These are phyloP conservation scores for Bryoglossum gracile DNA, from an alignment of 495 filamentous ascomycete genomes.

Conservation along the genomic window DNA sequence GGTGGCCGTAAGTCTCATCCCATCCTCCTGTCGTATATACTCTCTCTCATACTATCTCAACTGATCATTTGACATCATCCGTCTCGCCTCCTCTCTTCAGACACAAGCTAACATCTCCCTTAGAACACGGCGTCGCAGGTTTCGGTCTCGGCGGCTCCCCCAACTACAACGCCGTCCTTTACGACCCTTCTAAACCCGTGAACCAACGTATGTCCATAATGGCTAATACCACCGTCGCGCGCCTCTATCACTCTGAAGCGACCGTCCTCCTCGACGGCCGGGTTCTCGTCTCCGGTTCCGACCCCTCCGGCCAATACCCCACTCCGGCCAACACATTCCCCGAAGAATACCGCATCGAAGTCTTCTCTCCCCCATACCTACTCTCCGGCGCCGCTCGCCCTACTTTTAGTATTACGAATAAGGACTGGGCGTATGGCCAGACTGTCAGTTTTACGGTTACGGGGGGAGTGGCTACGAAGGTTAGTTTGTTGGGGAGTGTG, in stretches of 20 bases:
- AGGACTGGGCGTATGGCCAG: constrained; percentile 44
- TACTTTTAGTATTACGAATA: constrained; percentile 36
- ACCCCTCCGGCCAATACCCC: constrained; percentile 40
- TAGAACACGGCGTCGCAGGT: constrained; percentile 53
- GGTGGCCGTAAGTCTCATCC: too few relatives aligned
- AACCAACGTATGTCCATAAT: constrained; percentile 52
- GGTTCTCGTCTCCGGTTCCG: constrained; percentile 57
- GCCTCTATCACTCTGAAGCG: constrained; percentile 59
- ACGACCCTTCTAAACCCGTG: constrained; percentile 50
- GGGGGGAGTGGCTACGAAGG: constrained; percentile 30
- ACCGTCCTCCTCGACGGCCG: constrained; percentile 59
- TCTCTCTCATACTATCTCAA: too few relatives aligned
- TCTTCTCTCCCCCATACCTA: constrained; percentile 57
- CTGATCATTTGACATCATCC: too few relatives aligned
- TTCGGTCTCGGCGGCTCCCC: constrained; percentile 50
- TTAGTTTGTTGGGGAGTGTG: constrained; percentile 49
- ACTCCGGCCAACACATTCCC: constrained; percentile 14
- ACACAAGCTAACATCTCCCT: too few relatives aligned
- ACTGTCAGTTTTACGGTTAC: constrained; percentile 32
- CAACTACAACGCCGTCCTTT: constrained; percentile 56
- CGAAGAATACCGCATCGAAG: constrained; percentile 59
- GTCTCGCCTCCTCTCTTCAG: too few relatives aligned
- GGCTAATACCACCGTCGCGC: constrained; percentile 56
- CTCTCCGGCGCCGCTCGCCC: constrained; percentile 42
- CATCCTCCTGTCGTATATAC: too few relatives aligned